These are phyloP conservation scores for Candida albicans DNA, from an alignment of 1,139 yeast genomes.

Conservation along the genomic window DNA sequence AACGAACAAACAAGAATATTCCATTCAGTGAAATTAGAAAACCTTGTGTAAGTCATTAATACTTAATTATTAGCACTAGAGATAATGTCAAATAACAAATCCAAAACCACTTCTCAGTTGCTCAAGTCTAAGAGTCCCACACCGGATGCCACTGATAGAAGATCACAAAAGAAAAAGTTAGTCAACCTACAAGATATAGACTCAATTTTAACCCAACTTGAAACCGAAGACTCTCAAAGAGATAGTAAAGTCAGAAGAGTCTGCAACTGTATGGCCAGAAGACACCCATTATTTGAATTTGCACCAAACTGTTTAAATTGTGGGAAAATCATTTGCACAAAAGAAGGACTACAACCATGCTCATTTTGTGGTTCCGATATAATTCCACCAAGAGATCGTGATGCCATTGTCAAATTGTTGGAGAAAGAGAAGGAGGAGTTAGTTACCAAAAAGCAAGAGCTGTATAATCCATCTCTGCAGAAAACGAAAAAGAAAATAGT, in stretches of 20 bases:
- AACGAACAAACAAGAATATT: too few relatives aligned
- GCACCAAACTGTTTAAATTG: slow-evolving; percentile 94
- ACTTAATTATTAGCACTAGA: background rate
- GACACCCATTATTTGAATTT: slow-evolving; percentile 84
- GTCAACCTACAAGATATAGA: slow-evolving; percentile 62
- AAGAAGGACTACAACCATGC: slow-evolving; percentile 91
- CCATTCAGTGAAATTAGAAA: too few relatives aligned
- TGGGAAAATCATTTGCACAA: slow-evolving; percentile 88
- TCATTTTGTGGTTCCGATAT: slow-evolving; percentile 75
- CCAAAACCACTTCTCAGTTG: slow-evolving; percentile 41
- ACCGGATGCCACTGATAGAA: slow-evolving; percentile 20
- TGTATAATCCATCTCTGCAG: slow-evolving; percentile 17
- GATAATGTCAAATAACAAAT: slow-evolving; percentile 17
- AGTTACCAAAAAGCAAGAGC: slow-evolving; percentile 11
- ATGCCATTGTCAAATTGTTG: slow-evolving; percentile 55
- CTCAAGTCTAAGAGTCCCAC: slow-evolving; percentile 27
- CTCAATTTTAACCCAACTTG: slow-evolving; percentile 37
- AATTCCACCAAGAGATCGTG: slow-evolving; percentile 58
- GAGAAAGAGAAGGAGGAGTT: slow-evolving; percentile 42
- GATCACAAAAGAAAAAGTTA: slow-evolving; percentile 38
- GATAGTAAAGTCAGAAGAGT: slow-evolving; percentile 20
- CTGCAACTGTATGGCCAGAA: slow-evolving; percentile 82
- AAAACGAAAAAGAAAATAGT: slow-evolving; percentile 41
- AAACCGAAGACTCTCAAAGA: slow-evolving; percentile 20
- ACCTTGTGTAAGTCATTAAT: background rate